These are phyloP conservation scores for Lumnitzera racemosa DNA, from an alignment of 345 rosid genomes.

Conservation along the genomic window DNA sequence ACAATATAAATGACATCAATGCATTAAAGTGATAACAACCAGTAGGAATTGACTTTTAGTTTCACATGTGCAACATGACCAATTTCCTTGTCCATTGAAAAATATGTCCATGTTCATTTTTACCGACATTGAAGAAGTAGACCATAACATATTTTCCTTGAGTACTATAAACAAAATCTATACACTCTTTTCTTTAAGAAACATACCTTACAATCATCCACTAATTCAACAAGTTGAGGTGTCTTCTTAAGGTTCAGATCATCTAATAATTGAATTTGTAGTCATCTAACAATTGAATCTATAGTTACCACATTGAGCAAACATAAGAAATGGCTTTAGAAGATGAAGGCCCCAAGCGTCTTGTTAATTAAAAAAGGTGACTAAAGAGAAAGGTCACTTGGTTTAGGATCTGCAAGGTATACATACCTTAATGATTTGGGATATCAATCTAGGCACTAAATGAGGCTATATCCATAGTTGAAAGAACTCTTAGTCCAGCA, in stretches of 20 bases:
- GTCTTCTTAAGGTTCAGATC: conserved; percentile 92
- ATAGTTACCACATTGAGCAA: conserved; percentile 6
- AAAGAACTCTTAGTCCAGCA: conserved; percentile 5
- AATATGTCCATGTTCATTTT: no score
- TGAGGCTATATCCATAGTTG: conserved; percentile 53
- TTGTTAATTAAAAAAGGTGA: neutral
- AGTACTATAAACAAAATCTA: no score
- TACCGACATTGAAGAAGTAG: no score
- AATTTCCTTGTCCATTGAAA: no score
- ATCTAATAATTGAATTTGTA: conserved; percentile 78
- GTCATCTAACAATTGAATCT: no score
- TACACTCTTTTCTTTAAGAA: neutral
- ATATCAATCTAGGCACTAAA: conserved; percentile 77
- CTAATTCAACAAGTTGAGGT: conserved; percentile 89
- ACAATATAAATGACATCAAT: no score
- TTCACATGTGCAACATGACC: no score
- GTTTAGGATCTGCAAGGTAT: neutral
- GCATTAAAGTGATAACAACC: no score
- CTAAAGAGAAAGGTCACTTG: neutral
- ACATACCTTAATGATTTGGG: conserved; percentile 86
- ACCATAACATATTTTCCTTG: no score
- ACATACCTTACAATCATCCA: conserved; percentile 66
- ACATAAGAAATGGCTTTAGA: neutral
- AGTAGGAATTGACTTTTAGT: no score
- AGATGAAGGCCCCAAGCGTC: neutral